Conservation (phyloP, 2,329 filamentous ascomycete species). For the Acarospora socialis region DNA sequence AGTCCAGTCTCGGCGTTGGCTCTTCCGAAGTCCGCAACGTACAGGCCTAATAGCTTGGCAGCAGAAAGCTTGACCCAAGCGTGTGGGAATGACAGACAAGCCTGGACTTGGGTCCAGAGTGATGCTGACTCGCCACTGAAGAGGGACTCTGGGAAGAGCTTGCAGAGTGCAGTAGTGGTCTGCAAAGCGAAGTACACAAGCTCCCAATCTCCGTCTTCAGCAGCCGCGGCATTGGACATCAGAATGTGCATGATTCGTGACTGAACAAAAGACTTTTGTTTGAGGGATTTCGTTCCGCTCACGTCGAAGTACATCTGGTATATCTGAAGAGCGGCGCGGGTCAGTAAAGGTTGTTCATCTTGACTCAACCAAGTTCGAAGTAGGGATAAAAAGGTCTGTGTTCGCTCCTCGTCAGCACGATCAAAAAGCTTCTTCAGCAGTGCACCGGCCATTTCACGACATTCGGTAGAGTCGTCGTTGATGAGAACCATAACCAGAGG, state of each 20-base stretch:
- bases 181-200: constrained; percentile 60
- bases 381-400: constrained; percentile 54
- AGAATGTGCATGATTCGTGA: constrained; percentile 37
- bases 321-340: constrained; percentile 61
- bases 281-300: constrained; percentile 47
- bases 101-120: constrained; percentile 59
- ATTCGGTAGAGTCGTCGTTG: constrained; percentile 79
- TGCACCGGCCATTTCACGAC: constrained; percentile 65
- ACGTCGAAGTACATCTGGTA: constrained; percentile 74
- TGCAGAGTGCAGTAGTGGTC: constrained; percentile 52
- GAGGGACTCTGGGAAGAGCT: constrained; percentile 48
- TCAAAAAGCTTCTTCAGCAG: constrained; percentile 70
- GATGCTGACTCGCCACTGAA: constrained; percentile 44
- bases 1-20: constrained; percentile 41
- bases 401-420: constrained; percentile 57
- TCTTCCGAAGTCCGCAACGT: constrained; percentile 64
- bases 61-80: constrained; percentile 62
- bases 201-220: constrained; percentile 47
- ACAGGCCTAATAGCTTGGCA: constrained; percentile 59
- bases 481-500: constrained; percentile 72
- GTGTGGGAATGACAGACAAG: constrained; percentile 58
- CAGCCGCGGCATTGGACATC: constrained; percentile 35
- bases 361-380: constrained; percentile 65
- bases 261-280: constrained; percentile 50
- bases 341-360: constrained; percentile 54